Percentiles rank a stretch among this genome's conserved stretches.
These are phyloP conservation scores for Diaporthe amygdali DNA, from an alignment of 2,329 filamentous ascomycete species.

Conservation along the genomic window DNA sequence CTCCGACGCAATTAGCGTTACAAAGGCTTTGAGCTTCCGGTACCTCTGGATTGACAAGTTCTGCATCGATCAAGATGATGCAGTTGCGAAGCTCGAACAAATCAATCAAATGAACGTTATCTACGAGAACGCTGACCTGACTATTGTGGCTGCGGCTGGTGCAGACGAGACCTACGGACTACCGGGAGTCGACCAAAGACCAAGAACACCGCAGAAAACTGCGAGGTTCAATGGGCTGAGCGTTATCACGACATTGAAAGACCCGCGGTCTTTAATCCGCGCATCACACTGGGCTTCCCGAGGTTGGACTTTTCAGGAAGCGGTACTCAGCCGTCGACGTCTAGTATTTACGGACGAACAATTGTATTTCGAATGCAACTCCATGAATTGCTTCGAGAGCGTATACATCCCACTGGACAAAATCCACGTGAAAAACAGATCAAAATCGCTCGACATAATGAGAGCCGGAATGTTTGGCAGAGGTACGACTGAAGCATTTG, in stretches of 20 bases:
- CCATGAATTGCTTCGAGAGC: not conserved
- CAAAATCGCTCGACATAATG: not conserved
- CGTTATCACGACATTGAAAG: not conserved
- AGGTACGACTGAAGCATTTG: not conserved
- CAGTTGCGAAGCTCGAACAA: conserved; percentile 30
- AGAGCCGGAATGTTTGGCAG: not conserved
- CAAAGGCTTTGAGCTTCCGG: conserved; percentile 36
- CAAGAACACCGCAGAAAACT: not conserved
- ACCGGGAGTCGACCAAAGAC: not conserved
- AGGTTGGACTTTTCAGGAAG: not conserved
- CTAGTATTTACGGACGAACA: not conserved
- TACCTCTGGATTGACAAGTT: conserved; percentile 36
- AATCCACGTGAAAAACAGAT: not conserved
- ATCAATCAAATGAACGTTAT: conserved; percentile 34
- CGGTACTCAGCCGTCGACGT: not conserved
- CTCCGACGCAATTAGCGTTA: conserved; percentile 24
- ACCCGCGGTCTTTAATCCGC: not conserved
- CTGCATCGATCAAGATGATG: conserved; percentile 34
- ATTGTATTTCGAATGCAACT: not conserved
- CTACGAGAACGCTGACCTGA: conserved; percentile 30
- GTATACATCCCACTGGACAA: not conserved
- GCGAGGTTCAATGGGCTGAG: not conserved
- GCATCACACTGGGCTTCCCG: not conserved
- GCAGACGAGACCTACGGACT: not conserved
- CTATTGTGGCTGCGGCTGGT: conserved; percentile 29